phyloP scores from a whole-genome alignment of 2,329 filamentous ascomycete genomes.

The Alternaria sp. region DNA sequence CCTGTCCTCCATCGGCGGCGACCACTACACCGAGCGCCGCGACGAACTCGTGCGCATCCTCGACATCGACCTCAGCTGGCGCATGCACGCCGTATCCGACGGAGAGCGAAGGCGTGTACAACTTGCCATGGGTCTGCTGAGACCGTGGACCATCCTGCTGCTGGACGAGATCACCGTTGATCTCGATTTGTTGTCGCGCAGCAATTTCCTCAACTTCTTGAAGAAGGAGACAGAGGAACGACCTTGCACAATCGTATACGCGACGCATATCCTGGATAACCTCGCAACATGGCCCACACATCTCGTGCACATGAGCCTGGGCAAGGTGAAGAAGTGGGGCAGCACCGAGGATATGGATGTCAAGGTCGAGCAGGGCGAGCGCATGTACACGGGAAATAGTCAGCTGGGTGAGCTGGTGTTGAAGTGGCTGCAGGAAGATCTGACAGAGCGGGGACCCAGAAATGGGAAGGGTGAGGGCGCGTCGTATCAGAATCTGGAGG shows the following conservation, averaged over 20 bases:
- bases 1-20: conserved; percentile 82
- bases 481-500: conserved; percentile 66
- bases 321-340: conserved; percentile 86
- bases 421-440: conserved; percentile 82
- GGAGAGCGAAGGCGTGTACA: conserved; percentile 92
- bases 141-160: conserved; percentile 89
- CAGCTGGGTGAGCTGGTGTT: conserved; percentile 86
- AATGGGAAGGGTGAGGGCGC: conserved; percentile 68
- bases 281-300: conserved; percentile 94
- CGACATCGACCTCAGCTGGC: conserved; percentile 90
- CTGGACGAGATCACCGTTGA: conserved; percentile 98
- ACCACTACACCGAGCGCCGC: conserved; percentile 78
- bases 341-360: conserved; percentile 66
- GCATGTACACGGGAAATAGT: conserved; percentile 71
- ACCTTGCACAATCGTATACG: conserved; percentile 92
- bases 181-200: conserved; percentile 83
- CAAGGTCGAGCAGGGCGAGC: conserved; percentile 51
- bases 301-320: conserved; percentile 93
- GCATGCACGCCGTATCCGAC: conserved; percentile 94
- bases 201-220: conserved; percentile 84
- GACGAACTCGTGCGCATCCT: conserved; percentile 88
- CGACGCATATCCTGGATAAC: conserved; percentile 96
- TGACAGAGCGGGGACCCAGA: conserved; percentile 78
- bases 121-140: conserved; percentile 90
- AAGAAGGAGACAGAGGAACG: conserved; percentile 83